Evolutionary conservation across 2,329 filamentous ascomycete species (phyloP).

Genomic region (Diplocarpon mali): DNA sequence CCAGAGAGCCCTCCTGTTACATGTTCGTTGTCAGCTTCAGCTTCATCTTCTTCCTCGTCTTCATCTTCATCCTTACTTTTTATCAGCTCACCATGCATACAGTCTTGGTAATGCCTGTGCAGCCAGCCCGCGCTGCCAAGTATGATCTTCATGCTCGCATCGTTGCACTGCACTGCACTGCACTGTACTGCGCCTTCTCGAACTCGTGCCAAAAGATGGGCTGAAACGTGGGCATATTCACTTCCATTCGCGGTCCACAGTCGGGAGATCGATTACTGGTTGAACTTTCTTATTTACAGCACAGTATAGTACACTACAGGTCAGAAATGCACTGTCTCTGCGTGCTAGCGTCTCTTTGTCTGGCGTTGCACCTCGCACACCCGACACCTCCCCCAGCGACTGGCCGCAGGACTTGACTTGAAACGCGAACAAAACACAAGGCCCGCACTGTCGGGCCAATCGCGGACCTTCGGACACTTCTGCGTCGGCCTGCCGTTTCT

Average conservation of each 20-base stretch:
- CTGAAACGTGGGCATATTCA: slow-evolving; percentile 8
- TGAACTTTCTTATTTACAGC: slow-evolving; percentile 10
- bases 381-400: no score
- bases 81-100: no score
- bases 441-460: slow-evolving; percentile 9
- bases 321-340: no score
- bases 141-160: slow-evolving; percentile 14
- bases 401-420: no score
- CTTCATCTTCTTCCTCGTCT: no score
- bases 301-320: no score
- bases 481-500: neutral
- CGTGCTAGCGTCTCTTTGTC: no score
- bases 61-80: no score
- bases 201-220: slow-evolving; percentile 11
- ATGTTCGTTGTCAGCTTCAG: no score
- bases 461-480: slow-evolving; percentile 4
- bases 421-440: neutral
- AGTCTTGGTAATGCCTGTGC: no score
- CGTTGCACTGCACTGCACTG: slow-evolving; percentile 1
- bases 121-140: slow-evolving; percentile 1
- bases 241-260: slow-evolving; percentile 1
- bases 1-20: no score
- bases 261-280: slow-evolving; percentile 12
- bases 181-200: slow-evolving; percentile 12
- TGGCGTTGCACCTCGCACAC: no score